phyloP scores from a whole-genome alignment of 169 alveolate species.

The Plasmodium chabaudi region DNA sequence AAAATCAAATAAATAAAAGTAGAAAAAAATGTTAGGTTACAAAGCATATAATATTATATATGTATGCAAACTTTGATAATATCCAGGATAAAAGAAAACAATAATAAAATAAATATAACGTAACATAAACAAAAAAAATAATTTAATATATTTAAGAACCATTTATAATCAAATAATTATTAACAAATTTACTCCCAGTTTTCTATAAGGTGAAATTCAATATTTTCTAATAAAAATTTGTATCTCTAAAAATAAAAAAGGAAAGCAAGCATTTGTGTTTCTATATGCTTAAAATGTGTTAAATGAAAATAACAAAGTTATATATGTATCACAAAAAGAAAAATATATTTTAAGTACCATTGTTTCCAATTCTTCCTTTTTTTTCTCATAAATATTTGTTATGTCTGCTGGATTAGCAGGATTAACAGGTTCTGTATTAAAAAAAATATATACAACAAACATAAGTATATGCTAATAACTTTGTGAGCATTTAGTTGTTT shows the following conservation, averaged over 20 bases:
- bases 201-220: constrained; percentile 51
- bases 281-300: not conserved
- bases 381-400: constrained; percentile 49
- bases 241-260: constrained; percentile 46
- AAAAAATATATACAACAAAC: not conserved
- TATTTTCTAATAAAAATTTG: constrained; percentile 70
- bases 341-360: constrained; percentile 45
- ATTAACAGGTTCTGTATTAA: constrained; percentile 37
- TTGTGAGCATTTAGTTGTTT: constrained; percentile 18
- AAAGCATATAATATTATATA: no score
- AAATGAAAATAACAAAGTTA: not conserved
- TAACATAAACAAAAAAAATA: not conserved
- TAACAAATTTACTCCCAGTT: constrained; percentile 33
- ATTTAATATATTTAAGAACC: constrained; percentile 10
- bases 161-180: not conserved
- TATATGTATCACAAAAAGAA: not conserved
- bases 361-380: constrained; percentile 59
- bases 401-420: constrained; percentile 41
- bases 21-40: no score
- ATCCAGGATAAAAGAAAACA: not conserved
- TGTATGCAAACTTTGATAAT: no score
- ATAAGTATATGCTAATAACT: constrained; percentile 4
- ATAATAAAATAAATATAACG: constrained; percentile 10
- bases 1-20: constrained; percentile 13
- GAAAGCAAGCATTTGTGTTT: not conserved